These are phyloP conservation scores for Ensete ventricosum DNA, from an alignment of 176 grass and related monocot species.

Conservation along the genomic window DNA sequence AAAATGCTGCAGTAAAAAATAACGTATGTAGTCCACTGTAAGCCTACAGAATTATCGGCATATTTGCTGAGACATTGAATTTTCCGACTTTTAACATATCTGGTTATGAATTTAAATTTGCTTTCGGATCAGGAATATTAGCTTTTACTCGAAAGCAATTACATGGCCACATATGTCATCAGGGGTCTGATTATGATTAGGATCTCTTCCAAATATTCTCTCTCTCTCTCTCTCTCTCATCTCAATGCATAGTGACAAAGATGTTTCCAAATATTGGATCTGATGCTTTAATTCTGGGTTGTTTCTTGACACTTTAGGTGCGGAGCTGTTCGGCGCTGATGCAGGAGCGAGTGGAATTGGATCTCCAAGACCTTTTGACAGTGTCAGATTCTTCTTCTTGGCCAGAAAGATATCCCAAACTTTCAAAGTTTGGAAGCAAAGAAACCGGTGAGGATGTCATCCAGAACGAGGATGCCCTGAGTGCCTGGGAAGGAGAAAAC, in stretches of 20 bases:
- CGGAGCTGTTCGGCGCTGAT: background rate
- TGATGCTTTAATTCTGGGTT: background rate
- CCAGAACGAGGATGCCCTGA: conserved; percentile 33
- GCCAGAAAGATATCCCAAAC: conserved; percentile 25
- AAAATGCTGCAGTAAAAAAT: too few species aligned
- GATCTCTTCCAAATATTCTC: background rate
- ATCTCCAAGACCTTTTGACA: background rate
- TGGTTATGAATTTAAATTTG: too few species aligned
- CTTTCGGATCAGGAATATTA: too few species aligned
- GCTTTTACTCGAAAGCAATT: background rate
- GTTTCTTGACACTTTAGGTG: background rate
- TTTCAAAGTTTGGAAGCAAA: background rate
- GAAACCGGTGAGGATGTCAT: conserved; percentile 17
- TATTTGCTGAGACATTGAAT: too few species aligned
- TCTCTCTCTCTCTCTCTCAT: background rate
- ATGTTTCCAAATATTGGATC: too few species aligned
- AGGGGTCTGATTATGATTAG: too few species aligned
- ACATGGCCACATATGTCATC: background rate
- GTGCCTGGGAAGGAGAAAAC: conserved; percentile 24
- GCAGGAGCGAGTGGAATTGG: background rate
- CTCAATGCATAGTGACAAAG: too few species aligned
- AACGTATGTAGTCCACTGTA: too few species aligned
- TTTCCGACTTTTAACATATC: too few species aligned
- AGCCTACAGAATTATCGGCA: too few species aligned
- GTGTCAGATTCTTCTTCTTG: background rate